Percentiles rank a stretch among this genome's conserved stretches.
Conservation (phyloP, 2,329 filamentous ascomycete genomes). For the Hysterium pulicare region DNA sequence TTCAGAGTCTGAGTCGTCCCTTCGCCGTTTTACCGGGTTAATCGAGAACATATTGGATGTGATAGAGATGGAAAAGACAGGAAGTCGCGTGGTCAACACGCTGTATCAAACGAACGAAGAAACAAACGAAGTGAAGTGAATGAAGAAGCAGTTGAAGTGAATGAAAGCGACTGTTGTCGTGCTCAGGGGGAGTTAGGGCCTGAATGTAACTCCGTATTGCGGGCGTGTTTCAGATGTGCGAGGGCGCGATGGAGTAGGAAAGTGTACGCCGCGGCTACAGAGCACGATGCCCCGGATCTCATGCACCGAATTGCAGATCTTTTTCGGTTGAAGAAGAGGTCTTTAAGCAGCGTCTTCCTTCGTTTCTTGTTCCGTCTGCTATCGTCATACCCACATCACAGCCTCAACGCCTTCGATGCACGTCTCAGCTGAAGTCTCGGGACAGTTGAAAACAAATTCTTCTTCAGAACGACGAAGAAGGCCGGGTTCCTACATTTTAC, state of each 20-base stretch:
- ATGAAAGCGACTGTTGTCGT: neutral
- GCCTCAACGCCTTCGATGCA: no score
- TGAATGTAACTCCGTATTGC: neutral
- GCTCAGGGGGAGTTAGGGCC: slow-evolving; percentile 1
- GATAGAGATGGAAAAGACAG: neutral
- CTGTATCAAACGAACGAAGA: neutral
- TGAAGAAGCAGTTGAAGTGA: neutral
- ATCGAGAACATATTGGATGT: slow-evolving; percentile 27
- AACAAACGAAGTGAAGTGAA: neutral
- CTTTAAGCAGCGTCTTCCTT: no score
- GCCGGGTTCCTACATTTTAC: no score
- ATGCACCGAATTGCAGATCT: no score
- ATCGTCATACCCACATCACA: no score
- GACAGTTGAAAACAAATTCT: no score
- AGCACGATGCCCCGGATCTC: no score
- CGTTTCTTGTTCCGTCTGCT: no score
- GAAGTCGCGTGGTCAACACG: slow-evolving; percentile 4
- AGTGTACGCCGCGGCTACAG: no score
- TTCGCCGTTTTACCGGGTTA: slow-evolving; percentile 27
- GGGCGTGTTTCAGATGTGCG: slow-evolving; percentile 3
- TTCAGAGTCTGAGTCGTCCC: slow-evolving; percentile 30
- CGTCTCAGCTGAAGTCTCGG: no score
- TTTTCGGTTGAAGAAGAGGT: no score
- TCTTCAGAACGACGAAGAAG: no score
- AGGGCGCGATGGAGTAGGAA: slow-evolving; percentile 1